Percentiles rank a stretch among this genome's conserved stretches.
Conservation (phyloP, 768 basidiomycete species). For the Zangia roseola region DNA sequence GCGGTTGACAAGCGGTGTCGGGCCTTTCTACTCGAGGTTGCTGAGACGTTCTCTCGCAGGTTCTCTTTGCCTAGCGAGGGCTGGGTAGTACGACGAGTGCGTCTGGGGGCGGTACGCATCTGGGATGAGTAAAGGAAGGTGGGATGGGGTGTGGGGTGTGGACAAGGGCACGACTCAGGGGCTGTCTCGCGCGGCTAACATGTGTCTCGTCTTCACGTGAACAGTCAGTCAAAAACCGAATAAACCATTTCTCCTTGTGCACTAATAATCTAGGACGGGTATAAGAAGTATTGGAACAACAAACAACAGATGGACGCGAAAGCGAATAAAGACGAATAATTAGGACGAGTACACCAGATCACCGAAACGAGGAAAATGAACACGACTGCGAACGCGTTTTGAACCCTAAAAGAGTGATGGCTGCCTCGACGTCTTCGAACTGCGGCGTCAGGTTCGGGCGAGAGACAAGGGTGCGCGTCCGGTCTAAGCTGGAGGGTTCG, state of each 20-base stretch:
- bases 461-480: neutral
- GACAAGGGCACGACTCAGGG: slow-evolving; percentile 1
- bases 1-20: slow-evolving; percentile 38
- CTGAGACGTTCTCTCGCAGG: neutral
- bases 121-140: slow-evolving; percentile 15
- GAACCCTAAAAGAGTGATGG: slow-evolving; percentile 36
- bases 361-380: neutral
- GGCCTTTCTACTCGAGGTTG: slow-evolving; percentile 21
- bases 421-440: slow-evolving; percentile 36
- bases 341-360: slow-evolving; percentile 19
- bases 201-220: slow-evolving; percentile 16
- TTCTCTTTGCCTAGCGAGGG: slow-evolving; percentile 18
- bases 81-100: slow-evolving; percentile 27
- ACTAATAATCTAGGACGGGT: neutral
- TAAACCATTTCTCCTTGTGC: neutral
- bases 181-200: slow-evolving; percentile 19
- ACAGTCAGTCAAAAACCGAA: neutral
- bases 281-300: slow-evolving; percentile 11
- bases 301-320: slow-evolving; percentile 4
- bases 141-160: slow-evolving; percentile 22
- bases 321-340: slow-evolving; percentile 32
- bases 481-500: slow-evolving; percentile 1
- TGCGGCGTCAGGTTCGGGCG: slow-evolving; percentile 11
- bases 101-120: slow-evolving; percentile 28
- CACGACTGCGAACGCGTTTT: slow-evolving; percentile 17